Percentiles rank a stretch among this genome's conserved stretches.
phyloP scores from a whole-genome alignment of 2,329 filamentous ascomycete genomes.

The Remersonia thermophila region DNA sequence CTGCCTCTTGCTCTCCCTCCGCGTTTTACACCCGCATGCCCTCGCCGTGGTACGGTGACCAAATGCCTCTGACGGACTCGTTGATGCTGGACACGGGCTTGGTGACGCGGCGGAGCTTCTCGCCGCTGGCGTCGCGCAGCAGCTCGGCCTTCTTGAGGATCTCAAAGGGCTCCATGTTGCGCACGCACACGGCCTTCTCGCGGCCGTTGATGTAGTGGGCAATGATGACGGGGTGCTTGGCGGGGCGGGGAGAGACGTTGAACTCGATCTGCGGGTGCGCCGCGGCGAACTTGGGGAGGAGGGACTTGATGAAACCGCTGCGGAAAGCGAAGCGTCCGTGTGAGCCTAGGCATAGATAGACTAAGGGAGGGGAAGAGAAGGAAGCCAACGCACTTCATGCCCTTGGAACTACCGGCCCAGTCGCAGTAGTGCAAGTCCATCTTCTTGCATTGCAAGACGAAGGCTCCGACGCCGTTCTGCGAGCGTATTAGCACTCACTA shows the following conservation, averaged over 20 bases:
- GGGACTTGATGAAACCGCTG: slow-evolving; percentile 70
- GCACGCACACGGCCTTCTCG: slow-evolving; percentile 75
- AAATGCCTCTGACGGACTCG: slow-evolving; percentile 55
- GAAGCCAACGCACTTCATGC: slow-evolving; percentile 65
- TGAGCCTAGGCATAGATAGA: background rate
- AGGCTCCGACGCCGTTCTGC: slow-evolving; percentile 91
- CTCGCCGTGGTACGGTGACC: slow-evolving; percentile 57
- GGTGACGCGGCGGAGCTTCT: slow-evolving; percentile 53
- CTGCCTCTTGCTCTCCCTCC: background rate
- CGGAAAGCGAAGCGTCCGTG: slow-evolving; percentile 4
- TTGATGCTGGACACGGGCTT: slow-evolving; percentile 54
- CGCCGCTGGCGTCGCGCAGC: slow-evolving; percentile 61
- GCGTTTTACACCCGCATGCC: slow-evolving; percentile 37
- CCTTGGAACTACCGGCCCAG: slow-evolving; percentile 81
- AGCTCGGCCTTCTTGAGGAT: slow-evolving; percentile 69
- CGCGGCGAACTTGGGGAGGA: slow-evolving; percentile 65
- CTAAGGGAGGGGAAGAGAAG: background rate
- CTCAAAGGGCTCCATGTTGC: slow-evolving; percentile 69
- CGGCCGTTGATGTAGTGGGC: slow-evolving; percentile 89
- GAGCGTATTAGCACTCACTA: slow-evolving; percentile 3
- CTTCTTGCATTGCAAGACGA: slow-evolving; percentile 93
- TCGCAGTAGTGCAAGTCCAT: slow-evolving; percentile 97
- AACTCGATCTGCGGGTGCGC: slow-evolving; percentile 84
- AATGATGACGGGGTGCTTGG: slow-evolving; percentile 76
- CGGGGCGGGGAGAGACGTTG: slow-evolving; percentile 77